These are phyloP conservation scores for Grosmannia penicillata DNA, from an alignment of 2,329 filamentous ascomycete genomes.

Conservation along the genomic window DNA sequence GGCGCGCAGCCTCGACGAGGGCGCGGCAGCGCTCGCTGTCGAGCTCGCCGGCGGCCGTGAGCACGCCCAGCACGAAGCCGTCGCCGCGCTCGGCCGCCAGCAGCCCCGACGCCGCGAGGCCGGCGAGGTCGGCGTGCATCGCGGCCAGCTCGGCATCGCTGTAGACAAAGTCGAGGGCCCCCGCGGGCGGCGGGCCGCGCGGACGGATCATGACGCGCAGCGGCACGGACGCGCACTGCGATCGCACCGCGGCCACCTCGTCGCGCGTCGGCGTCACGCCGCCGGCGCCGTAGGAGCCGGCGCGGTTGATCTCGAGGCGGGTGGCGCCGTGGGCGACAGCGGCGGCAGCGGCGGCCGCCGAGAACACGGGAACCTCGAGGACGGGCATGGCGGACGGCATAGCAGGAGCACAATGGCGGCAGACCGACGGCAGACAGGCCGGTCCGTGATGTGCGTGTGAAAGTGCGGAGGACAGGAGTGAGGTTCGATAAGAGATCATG, in stretches of 20 bases:
- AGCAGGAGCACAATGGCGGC: too few species aligned
- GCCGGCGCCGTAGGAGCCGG: slow-evolving; percentile 32
- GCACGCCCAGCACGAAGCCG: slow-evolving; percentile 41
- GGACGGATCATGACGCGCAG: slow-evolving; percentile 43
- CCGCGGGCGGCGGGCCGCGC: slow-evolving; percentile 19
- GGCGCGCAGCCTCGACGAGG: slow-evolving; percentile 26
- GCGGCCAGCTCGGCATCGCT: slow-evolving; percentile 22
- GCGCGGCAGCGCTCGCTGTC: slow-evolving; percentile 23
- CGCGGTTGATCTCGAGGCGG: slow-evolving; percentile 39
- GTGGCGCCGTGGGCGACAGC: slow-evolving; percentile 28
- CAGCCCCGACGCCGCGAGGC: slow-evolving; percentile 21
- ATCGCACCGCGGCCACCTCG: slow-evolving; percentile 20
- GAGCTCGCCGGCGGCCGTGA: slow-evolving; percentile 18
- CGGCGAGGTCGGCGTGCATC: slow-evolving; percentile 26
- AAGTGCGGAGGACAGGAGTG: too few species aligned
- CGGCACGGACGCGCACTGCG: slow-evolving; percentile 17
- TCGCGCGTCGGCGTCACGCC: slow-evolving; percentile 33
- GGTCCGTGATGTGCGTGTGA: too few species aligned
- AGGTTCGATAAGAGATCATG: too few species aligned
- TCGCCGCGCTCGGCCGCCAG: slow-evolving; percentile 28
- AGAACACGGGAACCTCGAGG: slow-evolving; percentile 38
- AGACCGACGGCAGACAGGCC: too few species aligned
- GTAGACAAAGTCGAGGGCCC: slow-evolving; percentile 32
- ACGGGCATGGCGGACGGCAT: neutral
- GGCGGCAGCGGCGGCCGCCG: slow-evolving; percentile 21